phyloP scores from a whole-genome alignment of 208 protist genomes.

The Trypanosoma lewisi region DNA sequence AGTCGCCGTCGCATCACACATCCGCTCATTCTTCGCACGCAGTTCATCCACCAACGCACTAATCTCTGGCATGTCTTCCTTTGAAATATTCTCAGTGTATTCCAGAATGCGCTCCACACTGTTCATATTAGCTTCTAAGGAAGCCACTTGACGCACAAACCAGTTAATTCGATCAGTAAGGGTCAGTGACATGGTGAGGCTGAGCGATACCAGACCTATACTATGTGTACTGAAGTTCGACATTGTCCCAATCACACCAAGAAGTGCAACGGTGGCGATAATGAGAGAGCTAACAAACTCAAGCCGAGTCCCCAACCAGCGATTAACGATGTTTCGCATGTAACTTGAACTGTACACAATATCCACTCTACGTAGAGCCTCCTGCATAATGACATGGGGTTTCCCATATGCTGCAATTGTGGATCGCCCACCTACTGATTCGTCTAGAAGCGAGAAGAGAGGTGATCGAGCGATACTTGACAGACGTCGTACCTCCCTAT shows the following conservation, averaged over 20 bases:
- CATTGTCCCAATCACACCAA: constrained; percentile 50
- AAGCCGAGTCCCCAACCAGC: constrained; percentile 86
- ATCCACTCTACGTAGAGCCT: constrained; percentile 65
- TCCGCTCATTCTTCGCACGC: constrained; percentile 1
- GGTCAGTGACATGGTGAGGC: constrained; percentile 37
- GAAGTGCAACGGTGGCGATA: constrained; percentile 35
- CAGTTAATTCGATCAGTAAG: constrained; percentile 36
- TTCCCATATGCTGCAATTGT: constrained; percentile 77
- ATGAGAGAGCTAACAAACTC: constrained; percentile 78
- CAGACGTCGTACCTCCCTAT: constrained; percentile 85
- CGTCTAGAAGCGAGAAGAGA: constrained; percentile 73
- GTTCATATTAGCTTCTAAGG: constrained; percentile 72
- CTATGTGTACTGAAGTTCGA: constrained; percentile 14
- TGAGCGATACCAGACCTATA: constrained; percentile 44
- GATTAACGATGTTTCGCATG: constrained; percentile 43
- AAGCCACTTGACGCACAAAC: constrained; percentile 23
- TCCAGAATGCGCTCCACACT: constrained; percentile 65
- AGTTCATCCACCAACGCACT: constrained; percentile 25
- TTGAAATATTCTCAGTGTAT: constrained; percentile 50
- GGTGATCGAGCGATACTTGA: constrained; percentile 75
- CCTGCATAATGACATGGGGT: constrained; percentile 31
- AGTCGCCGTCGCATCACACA: constrained; percentile 9
- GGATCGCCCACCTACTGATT: constrained; percentile 82
- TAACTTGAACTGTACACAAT: constrained; percentile 39
- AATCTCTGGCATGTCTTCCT: constrained; percentile 44